Evolutionary conservation across 768 basidiomycete genomes (phyloP).

Genomic region (Daedaleopsis nitida): DNA sequence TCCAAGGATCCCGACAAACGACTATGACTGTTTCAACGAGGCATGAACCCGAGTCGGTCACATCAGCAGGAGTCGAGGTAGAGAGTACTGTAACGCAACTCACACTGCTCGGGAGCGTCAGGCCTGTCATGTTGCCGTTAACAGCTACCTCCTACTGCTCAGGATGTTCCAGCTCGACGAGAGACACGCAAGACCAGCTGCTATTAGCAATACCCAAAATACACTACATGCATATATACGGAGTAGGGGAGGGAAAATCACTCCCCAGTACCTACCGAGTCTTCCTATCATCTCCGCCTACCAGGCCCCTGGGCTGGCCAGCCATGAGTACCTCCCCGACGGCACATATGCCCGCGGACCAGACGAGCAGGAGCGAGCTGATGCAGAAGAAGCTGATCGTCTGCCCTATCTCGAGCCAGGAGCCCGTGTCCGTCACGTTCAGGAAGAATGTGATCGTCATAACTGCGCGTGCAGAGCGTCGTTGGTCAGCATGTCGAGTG

Average conservation of each 20-base stretch:
- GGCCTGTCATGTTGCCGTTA: no score
- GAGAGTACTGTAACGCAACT: no score
- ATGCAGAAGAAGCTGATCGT: constrained; percentile 89
- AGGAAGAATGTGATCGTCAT: constrained; percentile 87
- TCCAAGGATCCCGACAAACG: no score
- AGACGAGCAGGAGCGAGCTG: constrained; percentile 74
- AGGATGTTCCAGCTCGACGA: no score
- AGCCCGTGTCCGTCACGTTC: constrained; percentile 77
- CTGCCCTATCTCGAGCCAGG: constrained; percentile 89
- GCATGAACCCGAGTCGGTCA: no score
- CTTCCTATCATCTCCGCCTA: background rate
- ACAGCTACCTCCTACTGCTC: no score
- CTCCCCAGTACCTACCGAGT: background rate
- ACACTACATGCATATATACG: no score
- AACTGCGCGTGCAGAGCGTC: constrained; percentile 38
- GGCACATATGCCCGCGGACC: constrained; percentile 76
- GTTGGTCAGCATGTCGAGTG: background rate
- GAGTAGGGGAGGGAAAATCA: background rate
- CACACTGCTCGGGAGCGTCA: no score
- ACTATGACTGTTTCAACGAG: no score
- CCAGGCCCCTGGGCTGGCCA: constrained; percentile 16
- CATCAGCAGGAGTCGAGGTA: no score
- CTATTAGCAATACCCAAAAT: no score
- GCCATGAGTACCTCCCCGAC: constrained; percentile 73
- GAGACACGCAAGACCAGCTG: no score